A percentile compares a stretch with the other conserved stretches of the same genome.
Conservation (phyloP, 1,139 yeast genomes). For the Pneumocystis sp. region DNA sequence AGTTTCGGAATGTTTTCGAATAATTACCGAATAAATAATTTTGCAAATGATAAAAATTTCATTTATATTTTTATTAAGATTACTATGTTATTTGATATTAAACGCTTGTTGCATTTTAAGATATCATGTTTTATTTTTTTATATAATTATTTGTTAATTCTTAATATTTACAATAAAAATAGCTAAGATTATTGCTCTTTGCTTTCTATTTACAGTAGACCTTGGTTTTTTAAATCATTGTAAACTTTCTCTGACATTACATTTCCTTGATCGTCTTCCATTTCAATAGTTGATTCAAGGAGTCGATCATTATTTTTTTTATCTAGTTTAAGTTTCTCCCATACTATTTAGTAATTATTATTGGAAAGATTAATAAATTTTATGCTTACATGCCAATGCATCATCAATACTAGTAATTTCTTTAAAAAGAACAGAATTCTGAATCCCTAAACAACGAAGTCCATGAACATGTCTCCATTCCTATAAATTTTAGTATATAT, state of each 20-base stretch:
- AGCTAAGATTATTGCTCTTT: neutral
- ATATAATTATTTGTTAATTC: neutral
- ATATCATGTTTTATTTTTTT: neutral
- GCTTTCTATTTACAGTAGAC: slow-evolving; percentile 34
- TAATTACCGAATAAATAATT: slow-evolving; percentile 64
- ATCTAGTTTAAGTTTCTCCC: slow-evolving; percentile 35
- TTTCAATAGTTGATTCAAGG: slow-evolving; percentile 51
- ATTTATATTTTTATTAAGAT: neutral
- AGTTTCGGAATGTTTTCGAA: slow-evolving; percentile 85
- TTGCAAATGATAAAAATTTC: neutral
- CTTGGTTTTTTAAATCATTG: slow-evolving; percentile 72
- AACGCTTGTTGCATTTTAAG: neutral
- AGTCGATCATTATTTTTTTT: slow-evolving; percentile 30
- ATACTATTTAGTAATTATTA: slow-evolving; percentile 24
- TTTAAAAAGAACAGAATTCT: slow-evolving; percentile 35
- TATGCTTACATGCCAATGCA: slow-evolving; percentile 30
- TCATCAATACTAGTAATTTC: slow-evolving; percentile 57
- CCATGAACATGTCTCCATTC: slow-evolving; percentile 61
- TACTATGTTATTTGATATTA: neutral
- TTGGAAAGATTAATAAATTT: neutral
- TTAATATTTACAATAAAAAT: neutral
- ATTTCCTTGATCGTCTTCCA: slow-evolving; percentile 85
- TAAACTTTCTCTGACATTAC: slow-evolving; percentile 77
- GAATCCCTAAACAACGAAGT: slow-evolving; percentile 57
- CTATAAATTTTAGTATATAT: neutral